Evolutionary conservation across 345 rosid species (phyloP), one percentile per base, ranked within the genome.

Genomic region (Triadica sebifera): DNA sequence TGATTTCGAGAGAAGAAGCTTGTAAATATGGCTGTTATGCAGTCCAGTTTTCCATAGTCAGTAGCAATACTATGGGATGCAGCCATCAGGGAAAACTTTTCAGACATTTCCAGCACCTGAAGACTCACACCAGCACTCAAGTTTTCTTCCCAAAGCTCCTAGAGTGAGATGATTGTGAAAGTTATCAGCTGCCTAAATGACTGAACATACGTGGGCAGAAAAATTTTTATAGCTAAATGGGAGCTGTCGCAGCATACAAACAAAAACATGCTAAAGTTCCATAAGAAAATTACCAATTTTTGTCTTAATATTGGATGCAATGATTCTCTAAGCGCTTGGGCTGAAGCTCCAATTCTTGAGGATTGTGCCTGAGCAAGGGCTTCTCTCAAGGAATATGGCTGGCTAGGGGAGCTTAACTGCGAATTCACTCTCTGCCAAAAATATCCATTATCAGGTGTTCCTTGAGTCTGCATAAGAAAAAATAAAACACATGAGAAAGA

Each of bases 131-230:
- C 87, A 73, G 98, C 93, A 78, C 97, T 95, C 83, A 95, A 86
- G 79, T 93, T 95, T 88, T 95, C 99, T 87, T 95, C 99, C 99
- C 99, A 95, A 47, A 93, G 98, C 82, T 95, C 99, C 99, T 95
- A 87, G 65, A 85, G 81, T 41, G 55, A 78, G 81, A 29, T 29
- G 34, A 29, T 1, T 38, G 52, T 43, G 16, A 53, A 70, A 63
- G 73, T 58, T 70, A 70, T 77, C 76, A 81, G 72, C 70, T 45
- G 68, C 41, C 17, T 29, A 29, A 29, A 29, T 29, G 34, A 29
- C 34, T 2, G 2, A 29, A 29, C 1, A 29, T 29, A 29, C 2
- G 34, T 29, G 34, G 2, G 34, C 34, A 37, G 11, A 4, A 70
- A 24, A 15, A 29, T 10, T 3, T 22, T 20, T 38, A 46, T 10